Base-by-base conservation (phyloP, 176 grass and related monocot genomes). In the Ensete ventricosum region DNA sequence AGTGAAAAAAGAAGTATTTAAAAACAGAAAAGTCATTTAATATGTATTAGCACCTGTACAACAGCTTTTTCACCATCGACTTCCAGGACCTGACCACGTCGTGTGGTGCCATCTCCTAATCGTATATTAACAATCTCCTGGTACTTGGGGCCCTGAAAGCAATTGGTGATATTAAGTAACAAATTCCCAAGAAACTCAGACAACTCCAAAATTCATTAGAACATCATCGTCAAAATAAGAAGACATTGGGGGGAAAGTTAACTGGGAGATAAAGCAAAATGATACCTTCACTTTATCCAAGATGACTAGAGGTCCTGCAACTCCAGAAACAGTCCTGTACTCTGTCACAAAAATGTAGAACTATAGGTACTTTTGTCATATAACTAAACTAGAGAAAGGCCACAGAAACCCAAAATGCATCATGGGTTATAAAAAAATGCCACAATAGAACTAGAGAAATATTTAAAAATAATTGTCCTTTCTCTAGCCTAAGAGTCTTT, bases 71-170 rank as follows among this genome's bases (percentile, higher is more conserved):
- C 94, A 64, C 90, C 94, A 29, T 98, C 94, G 76, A 98, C 94
- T 88, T 98, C 94, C 74, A 98, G 75, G 55, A 98, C 90, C 84
- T 98, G 94, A 85, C 94, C 94, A 91, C 94, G 94, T 51, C 94
- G 88, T 68, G 77, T 98, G 59, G 84, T 88, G 29, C 94, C 94
- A 89, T 98, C 94, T 85, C 94, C 94, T 52, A 98, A 76, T 54
- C 88, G 86, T 19, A 98, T 98, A 82, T 98, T 98, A 59, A 98
- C 94, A 91, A 98, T 98, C 81, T 98, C 94, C 78, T 98, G 94
- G 70, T 84, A 98, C 69, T 93, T 98, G 10, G 94, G 94, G 49
- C 94, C 94, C 94, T 98, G 67, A 76, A 86, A 77, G 66, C 50
- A n/a, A 12, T 64, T 64, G 11, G 22, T 53, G 24, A 29, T 65